phyloP scores from a whole-genome alignment of 2,329 filamentous ascomycete genomes.

The Ophiostoma novo-ulmi region DNA sequence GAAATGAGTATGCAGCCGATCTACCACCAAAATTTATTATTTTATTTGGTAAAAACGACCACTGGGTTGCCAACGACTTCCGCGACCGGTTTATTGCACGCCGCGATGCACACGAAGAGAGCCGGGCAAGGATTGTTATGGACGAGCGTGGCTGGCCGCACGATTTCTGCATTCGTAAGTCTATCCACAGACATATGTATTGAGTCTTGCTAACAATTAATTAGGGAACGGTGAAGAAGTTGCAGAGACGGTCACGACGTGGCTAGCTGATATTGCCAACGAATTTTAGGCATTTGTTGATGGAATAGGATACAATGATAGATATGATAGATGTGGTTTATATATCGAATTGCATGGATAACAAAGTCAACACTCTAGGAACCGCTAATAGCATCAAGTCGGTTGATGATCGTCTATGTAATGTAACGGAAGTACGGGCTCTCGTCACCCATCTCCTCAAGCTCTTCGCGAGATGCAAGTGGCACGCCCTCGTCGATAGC shows the following conservation, averaged over 20 bases:
- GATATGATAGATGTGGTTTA: neutral
- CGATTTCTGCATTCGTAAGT: constrained; percentile 55
- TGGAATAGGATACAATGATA: neutral
- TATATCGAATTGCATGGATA: neutral
- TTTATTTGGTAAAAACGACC: constrained; percentile 55
- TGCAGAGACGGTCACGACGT: constrained; percentile 44
- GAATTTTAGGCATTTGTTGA: neutral
- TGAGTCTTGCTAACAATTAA: constrained; percentile 22
- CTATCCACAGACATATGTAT: neutral
- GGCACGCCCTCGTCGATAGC: neutral
- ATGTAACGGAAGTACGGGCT: constrained; percentile 11
- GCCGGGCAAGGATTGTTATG: constrained; percentile 46
- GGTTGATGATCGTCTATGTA: neutral
- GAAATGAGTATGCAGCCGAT: neutral
- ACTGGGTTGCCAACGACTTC: constrained; percentile 56
- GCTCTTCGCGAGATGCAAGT: constrained; percentile 6
- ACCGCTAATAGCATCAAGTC: too few species aligned
- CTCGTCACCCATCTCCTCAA: constrained; percentile 12
- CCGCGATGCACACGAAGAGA: constrained; percentile 31
- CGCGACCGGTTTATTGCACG: constrained; percentile 52
- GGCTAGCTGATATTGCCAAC: constrained; percentile 49
- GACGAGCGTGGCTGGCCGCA: constrained; percentile 54
- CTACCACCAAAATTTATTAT: constrained; percentile 50
- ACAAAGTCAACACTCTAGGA: neutral
- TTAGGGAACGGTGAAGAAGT: constrained; percentile 46